Evolutionary conservation across 176 grass and related monocot species (phyloP).

Genomic region (Eragrostis nindensis): DNA sequence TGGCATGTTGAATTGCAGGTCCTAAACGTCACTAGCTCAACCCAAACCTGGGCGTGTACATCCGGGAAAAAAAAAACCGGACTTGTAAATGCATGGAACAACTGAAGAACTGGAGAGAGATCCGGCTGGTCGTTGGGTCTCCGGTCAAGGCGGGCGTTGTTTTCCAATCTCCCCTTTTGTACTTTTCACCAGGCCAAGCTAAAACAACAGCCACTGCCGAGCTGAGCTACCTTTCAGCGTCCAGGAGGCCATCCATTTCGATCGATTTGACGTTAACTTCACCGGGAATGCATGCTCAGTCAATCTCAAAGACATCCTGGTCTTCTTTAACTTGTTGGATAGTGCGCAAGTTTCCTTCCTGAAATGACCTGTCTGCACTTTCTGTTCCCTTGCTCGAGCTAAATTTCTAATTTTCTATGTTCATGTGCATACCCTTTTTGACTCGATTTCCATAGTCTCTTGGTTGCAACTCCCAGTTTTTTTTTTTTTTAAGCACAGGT

Average conservation of each 20-base stretch:
- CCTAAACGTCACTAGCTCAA: background rate
- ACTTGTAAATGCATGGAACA: slow-evolving; percentile 2
- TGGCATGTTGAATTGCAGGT: background rate
- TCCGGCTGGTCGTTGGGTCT: slow-evolving; percentile 18
- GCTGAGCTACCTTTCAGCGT: slow-evolving; percentile 22
- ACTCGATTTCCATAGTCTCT: slow-evolving; percentile 16
- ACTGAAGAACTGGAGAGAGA: slow-evolving; percentile 15
- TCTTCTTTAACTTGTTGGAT: slow-evolving; percentile 16
- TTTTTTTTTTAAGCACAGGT: too few relatives aligned
- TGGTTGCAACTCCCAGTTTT: background rate
- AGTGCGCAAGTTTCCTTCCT: slow-evolving; percentile 25
- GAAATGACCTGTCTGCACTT: slow-evolving; percentile 37
- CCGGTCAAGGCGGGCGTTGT: slow-evolving; percentile 39
- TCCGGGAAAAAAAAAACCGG: too few relatives aligned
- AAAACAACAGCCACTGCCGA: background rate
- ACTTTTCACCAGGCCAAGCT: slow-evolving; percentile 28
- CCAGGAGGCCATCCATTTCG: slow-evolving; percentile 17
- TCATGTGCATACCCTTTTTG: slow-evolving; percentile 14
- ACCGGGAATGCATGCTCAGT: background rate
- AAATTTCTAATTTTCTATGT: background rate
- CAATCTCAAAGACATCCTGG: background rate
- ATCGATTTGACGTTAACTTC: slow-evolving; percentile 15
- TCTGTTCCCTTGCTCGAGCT: slow-evolving; percentile 25
- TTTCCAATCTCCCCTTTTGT: background rate
- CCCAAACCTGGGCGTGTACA: background rate